Evolutionary conservation across 768 basidiomycete genomes (phyloP).

Genomic region (Pisolithus orientalis): DNA sequence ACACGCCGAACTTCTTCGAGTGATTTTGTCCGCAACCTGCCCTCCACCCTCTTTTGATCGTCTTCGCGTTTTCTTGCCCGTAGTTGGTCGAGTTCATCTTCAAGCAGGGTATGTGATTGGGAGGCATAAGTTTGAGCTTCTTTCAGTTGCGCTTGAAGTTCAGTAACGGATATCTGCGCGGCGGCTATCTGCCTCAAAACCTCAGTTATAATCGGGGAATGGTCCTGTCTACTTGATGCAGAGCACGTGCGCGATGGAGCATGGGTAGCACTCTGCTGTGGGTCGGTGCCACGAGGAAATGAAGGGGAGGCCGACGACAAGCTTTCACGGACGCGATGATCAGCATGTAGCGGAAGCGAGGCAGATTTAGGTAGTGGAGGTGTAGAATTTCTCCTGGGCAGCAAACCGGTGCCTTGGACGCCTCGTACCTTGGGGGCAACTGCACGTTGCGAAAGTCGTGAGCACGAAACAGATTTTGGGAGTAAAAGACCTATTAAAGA

Average conservation of each 20-base stretch:
- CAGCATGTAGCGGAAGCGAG: slow-evolving; percentile 69
- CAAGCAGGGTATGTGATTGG: slow-evolving; percentile 59
- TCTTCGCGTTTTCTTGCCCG: slow-evolving; percentile 77
- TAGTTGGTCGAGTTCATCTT: slow-evolving; percentile 65
- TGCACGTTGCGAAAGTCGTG: slow-evolving; percentile 36
- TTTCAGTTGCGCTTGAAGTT: slow-evolving; percentile 63
- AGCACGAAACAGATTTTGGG: slow-evolving; percentile 41
- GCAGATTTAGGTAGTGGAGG: slow-evolving; percentile 82
- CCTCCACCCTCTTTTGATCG: slow-evolving; percentile 69
- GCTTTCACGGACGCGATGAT: slow-evolving; percentile 26
- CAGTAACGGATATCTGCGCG: slow-evolving; percentile 55
- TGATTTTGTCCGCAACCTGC: slow-evolving; percentile 76
- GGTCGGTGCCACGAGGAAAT: slow-evolving; percentile 16
- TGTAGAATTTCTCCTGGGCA: slow-evolving; percentile 55
- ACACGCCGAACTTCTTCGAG: slow-evolving; percentile 83
- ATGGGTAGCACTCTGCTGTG: slow-evolving; percentile 20
- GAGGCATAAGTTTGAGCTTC: slow-evolving; percentile 53
- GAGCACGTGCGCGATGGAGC: slow-evolving; percentile 20
- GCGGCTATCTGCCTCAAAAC: slow-evolving; percentile 67
- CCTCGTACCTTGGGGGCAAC: slow-evolving; percentile 53
- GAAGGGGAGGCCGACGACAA: slow-evolving; percentile 20
- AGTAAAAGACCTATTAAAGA: slow-evolving; percentile 41
- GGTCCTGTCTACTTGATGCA: slow-evolving; percentile 37
- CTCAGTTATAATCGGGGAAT: slow-evolving; percentile 66
- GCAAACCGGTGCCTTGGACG: slow-evolving; percentile 32